Percentiles rank a stretch among this genome's conserved stretches.
phyloP scores from a whole-genome alignment of 2,329 filamentous ascomycete species.

The Cordyceps fumosorosea region DNA sequence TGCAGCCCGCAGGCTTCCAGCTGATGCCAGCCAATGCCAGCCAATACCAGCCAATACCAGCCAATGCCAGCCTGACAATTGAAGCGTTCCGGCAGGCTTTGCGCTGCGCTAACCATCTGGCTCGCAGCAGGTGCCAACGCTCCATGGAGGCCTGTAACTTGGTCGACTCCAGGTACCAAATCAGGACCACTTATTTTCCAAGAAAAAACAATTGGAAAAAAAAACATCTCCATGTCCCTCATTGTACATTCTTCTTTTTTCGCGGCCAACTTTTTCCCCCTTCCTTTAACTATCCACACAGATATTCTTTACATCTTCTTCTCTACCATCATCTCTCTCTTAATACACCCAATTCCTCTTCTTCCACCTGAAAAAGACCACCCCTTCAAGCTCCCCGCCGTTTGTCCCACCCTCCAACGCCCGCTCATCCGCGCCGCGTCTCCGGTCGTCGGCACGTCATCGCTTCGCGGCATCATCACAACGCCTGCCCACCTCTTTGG shows the following conservation, averaged over 20 bases:
- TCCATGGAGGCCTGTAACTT: too few species aligned
- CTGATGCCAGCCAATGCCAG: not conserved
- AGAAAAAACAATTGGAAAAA: not conserved
- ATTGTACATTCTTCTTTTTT: not conserved
- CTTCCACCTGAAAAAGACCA: not conserved
- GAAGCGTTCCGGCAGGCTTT: not conserved
- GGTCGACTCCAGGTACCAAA: not conserved
- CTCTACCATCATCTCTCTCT: not conserved
- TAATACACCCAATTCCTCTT: not conserved
- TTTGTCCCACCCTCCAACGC: not conserved
- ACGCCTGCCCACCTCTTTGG: not conserved
- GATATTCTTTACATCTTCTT: not conserved
- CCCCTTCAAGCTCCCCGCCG: not conserved
- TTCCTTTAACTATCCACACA: not conserved
- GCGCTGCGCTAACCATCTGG: not conserved
- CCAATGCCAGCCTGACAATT: not conserved
- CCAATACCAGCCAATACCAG: not conserved
- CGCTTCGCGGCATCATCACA: constrained; percentile 1
- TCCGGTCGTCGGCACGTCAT: constrained; percentile 8
- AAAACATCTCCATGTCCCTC: not conserved
- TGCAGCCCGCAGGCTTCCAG: not conserved
- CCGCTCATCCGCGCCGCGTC: not conserved
- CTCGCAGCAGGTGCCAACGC: too few species aligned
- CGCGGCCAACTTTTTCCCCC: not conserved
- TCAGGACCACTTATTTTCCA: not conserved